Percentiles rank a stretch among this genome's conserved stretches.
These are phyloP conservation scores for Ceratocystis albifundus DNA, from an alignment of 2,329 filamentous ascomycete genomes.

Conservation along the genomic window DNA sequence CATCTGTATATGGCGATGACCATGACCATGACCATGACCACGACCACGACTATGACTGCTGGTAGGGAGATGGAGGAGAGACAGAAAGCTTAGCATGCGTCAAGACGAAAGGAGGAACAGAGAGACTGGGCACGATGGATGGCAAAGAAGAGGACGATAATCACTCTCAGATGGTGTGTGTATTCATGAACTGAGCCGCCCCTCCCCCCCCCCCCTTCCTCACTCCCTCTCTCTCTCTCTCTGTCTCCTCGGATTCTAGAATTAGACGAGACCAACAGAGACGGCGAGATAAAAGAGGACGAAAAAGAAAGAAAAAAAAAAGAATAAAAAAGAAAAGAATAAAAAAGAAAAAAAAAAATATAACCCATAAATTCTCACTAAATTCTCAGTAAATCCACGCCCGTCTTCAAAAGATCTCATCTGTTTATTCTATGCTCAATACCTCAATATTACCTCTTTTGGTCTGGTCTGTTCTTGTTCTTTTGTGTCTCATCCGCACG, in stretches of 20 bases:
- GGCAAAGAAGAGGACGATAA: background rate
- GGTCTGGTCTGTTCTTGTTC: conserved; percentile 8
- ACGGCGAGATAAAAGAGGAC: background rate
- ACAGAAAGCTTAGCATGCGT: background rate
- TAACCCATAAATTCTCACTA: background rate
- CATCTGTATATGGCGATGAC: background rate
- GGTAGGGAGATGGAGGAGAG: background rate
- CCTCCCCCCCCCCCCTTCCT: too few species aligned
- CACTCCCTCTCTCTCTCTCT: too few species aligned
- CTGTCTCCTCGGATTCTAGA: background rate
- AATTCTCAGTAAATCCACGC: background rate
- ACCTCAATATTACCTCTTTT: background rate
- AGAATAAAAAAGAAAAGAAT: background rate
- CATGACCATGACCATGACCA: too few species aligned
- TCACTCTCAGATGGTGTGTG: background rate
- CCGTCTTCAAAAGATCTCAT: background rate
- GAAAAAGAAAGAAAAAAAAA: background rate
- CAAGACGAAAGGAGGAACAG: conserved; percentile 1
- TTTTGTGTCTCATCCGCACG: background rate
- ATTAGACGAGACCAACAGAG: background rate
- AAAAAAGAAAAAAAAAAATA: background rate
- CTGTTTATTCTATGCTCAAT: background rate
- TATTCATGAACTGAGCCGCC: background rate
- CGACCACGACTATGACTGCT: background rate
- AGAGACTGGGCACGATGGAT: background rate